Conservation (phyloP, 2,329 filamentous ascomycete genomes). For the Aspergillus quadricinctus region DNA sequence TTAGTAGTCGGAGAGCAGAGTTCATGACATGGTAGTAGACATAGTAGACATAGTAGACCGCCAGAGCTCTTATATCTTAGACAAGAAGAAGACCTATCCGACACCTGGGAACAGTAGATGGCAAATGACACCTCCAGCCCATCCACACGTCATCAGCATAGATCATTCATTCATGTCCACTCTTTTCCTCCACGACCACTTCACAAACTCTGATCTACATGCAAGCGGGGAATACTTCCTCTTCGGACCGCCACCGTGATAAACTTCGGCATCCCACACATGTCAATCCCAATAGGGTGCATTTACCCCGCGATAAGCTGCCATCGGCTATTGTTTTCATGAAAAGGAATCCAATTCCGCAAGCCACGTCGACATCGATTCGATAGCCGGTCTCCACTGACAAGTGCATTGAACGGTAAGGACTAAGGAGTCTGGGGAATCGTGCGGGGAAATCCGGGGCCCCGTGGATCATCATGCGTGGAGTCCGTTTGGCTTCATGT, state of each 20-base stretch:
- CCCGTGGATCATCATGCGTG: too few relatives aligned
- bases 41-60: background rate
- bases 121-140: too few relatives aligned
- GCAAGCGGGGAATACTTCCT: conserved; percentile 18
- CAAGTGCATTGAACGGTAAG: background rate
- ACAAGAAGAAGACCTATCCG: background rate
- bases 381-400: background rate
- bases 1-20: too few relatives aligned
- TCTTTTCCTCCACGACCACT: too few relatives aligned
- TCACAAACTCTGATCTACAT: background rate
- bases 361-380: background rate
- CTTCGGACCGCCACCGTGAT: background rate
- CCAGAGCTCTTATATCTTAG: background rate
- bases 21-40: conserved; percentile 1
- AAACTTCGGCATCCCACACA: background rate
- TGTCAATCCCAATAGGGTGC: too few relatives aligned
- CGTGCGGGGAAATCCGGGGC: background rate
- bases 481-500: too few relatives aligned
- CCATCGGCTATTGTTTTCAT: background rate
- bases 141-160: background rate
- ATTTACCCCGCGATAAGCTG: background rate
- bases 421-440: background rate
- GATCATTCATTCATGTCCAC: too few relatives aligned
- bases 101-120: background rate
- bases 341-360: background rate